Evolutionary conservation across 306 rosid genomes (phyloP).

Genomic region (Cotoneaster glaucophyllus): DNA sequence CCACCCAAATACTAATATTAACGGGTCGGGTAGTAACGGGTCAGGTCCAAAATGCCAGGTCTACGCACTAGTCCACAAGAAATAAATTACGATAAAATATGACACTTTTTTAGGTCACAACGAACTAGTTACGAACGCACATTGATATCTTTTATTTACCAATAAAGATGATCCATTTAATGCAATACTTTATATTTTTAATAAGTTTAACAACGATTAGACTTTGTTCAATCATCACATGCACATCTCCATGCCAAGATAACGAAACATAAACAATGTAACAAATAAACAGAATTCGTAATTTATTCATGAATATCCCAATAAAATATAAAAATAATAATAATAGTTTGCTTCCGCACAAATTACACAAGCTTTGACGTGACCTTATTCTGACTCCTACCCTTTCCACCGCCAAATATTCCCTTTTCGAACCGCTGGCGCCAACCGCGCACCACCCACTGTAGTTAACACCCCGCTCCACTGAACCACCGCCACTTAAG

Average conservation of each 20-base stretch:
- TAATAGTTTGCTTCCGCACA: not conserved
- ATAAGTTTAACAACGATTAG: not conserved
- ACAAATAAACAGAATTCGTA: not conserved
- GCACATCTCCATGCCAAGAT: not conserved
- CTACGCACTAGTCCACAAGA: not conserved
- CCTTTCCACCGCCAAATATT: not conserved
- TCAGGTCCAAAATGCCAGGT: too few relatives aligned
- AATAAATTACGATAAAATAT: not conserved
- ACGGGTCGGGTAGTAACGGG: too few relatives aligned
- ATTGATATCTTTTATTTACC: too few relatives aligned
- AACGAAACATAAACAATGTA: not conserved
- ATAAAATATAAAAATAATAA: constrained; percentile 6
- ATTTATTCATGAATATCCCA: constrained; percentile 8
- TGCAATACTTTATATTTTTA: too few relatives aligned
- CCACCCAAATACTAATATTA: too few relatives aligned
- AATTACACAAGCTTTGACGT: constrained; percentile 17
- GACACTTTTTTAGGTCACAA: too few relatives aligned
- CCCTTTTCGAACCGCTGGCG: constrained; percentile 16
- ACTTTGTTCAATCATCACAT: not conserved
- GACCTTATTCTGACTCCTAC: not conserved
- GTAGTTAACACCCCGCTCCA: constrained; percentile 10
- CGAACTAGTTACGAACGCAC: accelerated
- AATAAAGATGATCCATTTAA: too few relatives aligned
- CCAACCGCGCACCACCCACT: constrained; percentile 16
- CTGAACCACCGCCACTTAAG: constrained; percentile 4